phyloP scores from a whole-genome alignment of 768 basidiomycete species.

The Tulasnella calospora region DNA sequence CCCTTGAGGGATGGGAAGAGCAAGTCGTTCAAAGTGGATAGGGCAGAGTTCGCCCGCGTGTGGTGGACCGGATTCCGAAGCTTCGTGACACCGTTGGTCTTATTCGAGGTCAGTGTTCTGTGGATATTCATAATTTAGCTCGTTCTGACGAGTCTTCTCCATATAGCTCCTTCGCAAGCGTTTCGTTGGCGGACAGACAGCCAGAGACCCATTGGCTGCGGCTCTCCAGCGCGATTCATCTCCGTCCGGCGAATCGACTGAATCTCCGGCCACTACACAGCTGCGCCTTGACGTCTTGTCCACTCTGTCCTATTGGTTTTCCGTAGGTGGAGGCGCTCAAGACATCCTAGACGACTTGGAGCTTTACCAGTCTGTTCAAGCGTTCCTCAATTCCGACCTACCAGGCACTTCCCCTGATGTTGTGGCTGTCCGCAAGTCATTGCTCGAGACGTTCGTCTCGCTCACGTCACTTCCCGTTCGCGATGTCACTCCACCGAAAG shows the following conservation, averaged over 20 bases:
- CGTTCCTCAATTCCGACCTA: conserved; percentile 54
- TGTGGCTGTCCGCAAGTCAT: conserved; percentile 40
- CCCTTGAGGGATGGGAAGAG: conserved; percentile 69
- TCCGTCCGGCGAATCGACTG: neutral
- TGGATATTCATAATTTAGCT: neutral
- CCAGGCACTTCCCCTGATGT: conserved; percentile 49
- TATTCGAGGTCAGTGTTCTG: conserved; percentile 64
- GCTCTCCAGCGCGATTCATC: neutral
- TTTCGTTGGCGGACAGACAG: conserved; percentile 52
- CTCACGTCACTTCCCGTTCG: conserved; percentile 56
- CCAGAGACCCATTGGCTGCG: conserved; percentile 33
- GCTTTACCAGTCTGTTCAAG: conserved; percentile 52
- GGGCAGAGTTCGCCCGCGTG: conserved; percentile 62
- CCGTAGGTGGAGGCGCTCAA: conserved; percentile 67
- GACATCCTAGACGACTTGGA: conserved; percentile 69
- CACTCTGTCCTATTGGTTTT: conserved; percentile 63
- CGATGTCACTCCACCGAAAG: conserved; percentile 21
- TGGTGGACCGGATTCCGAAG: conserved; percentile 85
- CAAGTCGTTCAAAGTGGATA: conserved; percentile 65
- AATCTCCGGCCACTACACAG: neutral
- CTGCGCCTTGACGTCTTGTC: conserved; percentile 29
- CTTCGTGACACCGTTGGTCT: conserved; percentile 72
- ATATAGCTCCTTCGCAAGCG: conserved; percentile 71
- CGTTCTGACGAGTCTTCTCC: neutral
- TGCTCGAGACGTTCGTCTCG: conserved; percentile 47